Evolutionary conservation across 2,329 filamentous ascomycete genomes (phyloP), one percentile per base, ranked within the genome.

Genomic region (Nemania sp.): DNA sequence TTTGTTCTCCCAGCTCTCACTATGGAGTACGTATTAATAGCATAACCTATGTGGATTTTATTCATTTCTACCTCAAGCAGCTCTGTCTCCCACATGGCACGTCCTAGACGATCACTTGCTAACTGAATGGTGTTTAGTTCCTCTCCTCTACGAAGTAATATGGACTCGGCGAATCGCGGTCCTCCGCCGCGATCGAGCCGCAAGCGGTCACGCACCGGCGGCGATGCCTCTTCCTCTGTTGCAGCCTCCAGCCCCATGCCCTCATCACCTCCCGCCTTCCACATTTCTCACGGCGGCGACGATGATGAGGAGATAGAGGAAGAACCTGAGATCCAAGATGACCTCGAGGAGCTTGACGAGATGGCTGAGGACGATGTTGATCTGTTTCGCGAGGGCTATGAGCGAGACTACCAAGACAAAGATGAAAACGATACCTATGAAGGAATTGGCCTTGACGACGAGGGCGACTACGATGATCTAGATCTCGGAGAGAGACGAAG

Each of bases 141-240:
- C 77, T 97, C 93, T 79, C 94, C 94, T 79, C 86, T 97, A 69
- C 90, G 91, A 80, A 87, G 90, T 74, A 93, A 90, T 82, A 91
- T 92, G 85, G 89, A 91, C 68, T 94, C 94, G 72, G 93, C 90
- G 75, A 97, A 97, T 81, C 89, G 93, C 73, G 93, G 93, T 61
- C 79, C 86, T 27, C 85, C 82, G 51, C 79, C 83, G 55, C 81
- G 84, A 62, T 79, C 81, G 53, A 85, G 79, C 76, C 85, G 87
- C 73, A 89, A 89, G 77, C 86, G 87, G 56, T 83, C 86, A 41
- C 86, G 87, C 66, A 82, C 81, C 18, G 82, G 80, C 60, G 85
- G 81, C 54, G 85, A 88, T 79, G 82, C 78, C 32, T 79, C 81
- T 3, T 87, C 87, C 29, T 84, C 87, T 15, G 81, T 83, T 32